Percentiles rank a stretch among this genome's conserved stretches.
Conservation (phyloP, 148 eudicot species). For the Pouteria glomerata region DNA sequence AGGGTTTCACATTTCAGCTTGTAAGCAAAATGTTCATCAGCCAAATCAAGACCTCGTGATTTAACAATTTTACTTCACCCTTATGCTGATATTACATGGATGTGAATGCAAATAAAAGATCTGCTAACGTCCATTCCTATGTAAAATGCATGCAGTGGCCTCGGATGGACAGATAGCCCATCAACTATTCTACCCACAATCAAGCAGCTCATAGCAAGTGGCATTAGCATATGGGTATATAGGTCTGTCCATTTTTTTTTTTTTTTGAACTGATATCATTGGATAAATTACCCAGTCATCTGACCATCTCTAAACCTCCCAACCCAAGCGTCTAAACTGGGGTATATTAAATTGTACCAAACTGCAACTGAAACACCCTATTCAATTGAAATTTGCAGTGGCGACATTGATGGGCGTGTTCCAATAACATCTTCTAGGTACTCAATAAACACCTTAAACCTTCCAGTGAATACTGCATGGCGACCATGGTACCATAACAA, state of each 20-base stretch:
- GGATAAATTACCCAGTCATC: background rate
- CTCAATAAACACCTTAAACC: slow-evolving; percentile 14
- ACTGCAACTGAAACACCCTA: background rate
- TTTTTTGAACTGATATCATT: background rate
- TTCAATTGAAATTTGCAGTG: slow-evolving; percentile 14
- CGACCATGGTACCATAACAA: slow-evolving; percentile 17
- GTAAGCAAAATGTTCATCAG: too few relatives aligned
- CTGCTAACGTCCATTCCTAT: too few relatives aligned
- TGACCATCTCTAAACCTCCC: too few relatives aligned
- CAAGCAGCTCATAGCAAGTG: slow-evolving; percentile 17
- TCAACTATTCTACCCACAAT: slow-evolving; percentile 21
- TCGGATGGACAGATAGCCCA: slow-evolving; percentile 18
- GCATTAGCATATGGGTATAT: slow-evolving; percentile 22
- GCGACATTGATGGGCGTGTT: slow-evolving; percentile 9
- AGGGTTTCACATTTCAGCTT: too few relatives aligned
- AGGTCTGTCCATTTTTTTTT: slow-evolving; percentile 6
- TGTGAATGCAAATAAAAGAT: too few relatives aligned
- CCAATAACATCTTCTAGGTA: slow-evolving; percentile 20
- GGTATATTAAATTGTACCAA: background rate
- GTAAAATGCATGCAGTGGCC: background rate
- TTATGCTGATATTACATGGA: too few relatives aligned
- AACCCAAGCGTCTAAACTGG: too few relatives aligned
- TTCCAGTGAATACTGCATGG: slow-evolving; percentile 14
- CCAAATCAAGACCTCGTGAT: background rate
- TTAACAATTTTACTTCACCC: background rate